Evolutionary conservation across 2,329 filamentous ascomycete species (phyloP), one percentile per base, ranked within the genome.

Genomic region (Colletotrichum acutatum): DNA sequence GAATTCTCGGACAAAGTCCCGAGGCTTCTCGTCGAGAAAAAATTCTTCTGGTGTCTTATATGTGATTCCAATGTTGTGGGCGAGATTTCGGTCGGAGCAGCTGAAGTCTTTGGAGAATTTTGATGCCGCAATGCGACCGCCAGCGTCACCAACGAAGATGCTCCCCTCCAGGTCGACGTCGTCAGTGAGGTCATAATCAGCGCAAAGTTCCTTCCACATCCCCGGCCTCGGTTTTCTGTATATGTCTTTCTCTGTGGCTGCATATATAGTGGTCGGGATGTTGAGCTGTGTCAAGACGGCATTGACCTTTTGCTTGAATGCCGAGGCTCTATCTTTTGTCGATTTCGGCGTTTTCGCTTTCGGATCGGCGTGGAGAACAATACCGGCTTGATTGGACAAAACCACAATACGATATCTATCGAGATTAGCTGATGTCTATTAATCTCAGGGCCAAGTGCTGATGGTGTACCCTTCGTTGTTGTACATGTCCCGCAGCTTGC

Each of bases 1-100:
- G 77, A 98, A 97, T 0, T 89, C 85, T 68, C 94, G 88, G 11
- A 83, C 82, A 78, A 94, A 97, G 1, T 90, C 88, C 75, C 91
- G 88, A 1, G 93, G 86, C 28, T 88, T 78, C 76, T 94, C 89
- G 1, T 88, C 88, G 0, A 96, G 88, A 79, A 98, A 98, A 83
- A 92, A 98, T 81, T 98, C 95, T 79, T 99, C 97, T 0, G 97
- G 97, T 0, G 96, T 98, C 70, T 91, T 85, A 81, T 96, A 99
- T 14, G 84, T 80, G 76, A 99, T 90, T 4, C 94, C 94, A 14
- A 95, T 84, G 78, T 99, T 98, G 74, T 92, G 87, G 3, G 97
- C 96, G 77, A 98, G 93, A 78, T 98, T 94, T 70, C 94, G 84
- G 78, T 92, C 90, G 9, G 90, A 91, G 76, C 90, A 92, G 78